phyloP scores from a whole-genome alignment of 225 moss, liverwort and hornwort genomes.

The Marchantia paleacea region DNA sequence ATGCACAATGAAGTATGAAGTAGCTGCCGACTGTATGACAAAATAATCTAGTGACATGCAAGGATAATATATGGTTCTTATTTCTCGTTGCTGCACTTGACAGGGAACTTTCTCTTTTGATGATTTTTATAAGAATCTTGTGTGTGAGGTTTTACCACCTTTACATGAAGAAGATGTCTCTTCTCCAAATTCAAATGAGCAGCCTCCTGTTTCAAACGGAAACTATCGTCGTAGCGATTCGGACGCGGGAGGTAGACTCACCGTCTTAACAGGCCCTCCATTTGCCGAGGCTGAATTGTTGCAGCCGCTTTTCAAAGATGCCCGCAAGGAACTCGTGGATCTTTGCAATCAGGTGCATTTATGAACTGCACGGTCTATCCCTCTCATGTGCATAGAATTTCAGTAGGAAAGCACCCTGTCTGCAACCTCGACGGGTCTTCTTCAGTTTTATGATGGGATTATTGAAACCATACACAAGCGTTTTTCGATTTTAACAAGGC shows the following conservation, averaged over 20 bases:
- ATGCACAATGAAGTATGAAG: not conserved
- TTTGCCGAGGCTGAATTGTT: slow-evolving; percentile 77
- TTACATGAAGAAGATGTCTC: slow-evolving; percentile 57
- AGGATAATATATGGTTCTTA: not conserved
- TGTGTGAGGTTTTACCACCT: slow-evolving; percentile 62
- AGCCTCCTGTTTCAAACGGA: slow-evolving; percentile 56
- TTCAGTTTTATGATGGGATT: not conserved
- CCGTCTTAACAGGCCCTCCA: slow-evolving; percentile 59
- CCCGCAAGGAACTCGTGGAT: slow-evolving; percentile 83
- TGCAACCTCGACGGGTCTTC: not conserved
- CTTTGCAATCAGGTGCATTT: slow-evolving; percentile 66
- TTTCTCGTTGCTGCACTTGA: not conserved
- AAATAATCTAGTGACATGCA: not conserved
- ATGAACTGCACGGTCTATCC: not conserved
- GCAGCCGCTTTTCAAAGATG: slow-evolving; percentile 84
- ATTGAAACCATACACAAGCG: not conserved
- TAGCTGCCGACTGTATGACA: not conserved
- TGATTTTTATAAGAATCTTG: slow-evolving; percentile 78
- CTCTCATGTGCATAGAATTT: not conserved
- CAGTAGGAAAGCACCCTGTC: not conserved
- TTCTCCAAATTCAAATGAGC: slow-evolving; percentile 55
- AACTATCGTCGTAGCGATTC: slow-evolving; percentile 44
- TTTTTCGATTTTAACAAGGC: slow-evolving; percentile 1
- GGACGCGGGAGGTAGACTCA: slow-evolving; percentile 40
- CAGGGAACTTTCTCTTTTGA: slow-evolving; percentile 92